Base-by-base conservation (phyloP, 805 yeast genomes). In the Komagataella mondaviorum region DNA sequence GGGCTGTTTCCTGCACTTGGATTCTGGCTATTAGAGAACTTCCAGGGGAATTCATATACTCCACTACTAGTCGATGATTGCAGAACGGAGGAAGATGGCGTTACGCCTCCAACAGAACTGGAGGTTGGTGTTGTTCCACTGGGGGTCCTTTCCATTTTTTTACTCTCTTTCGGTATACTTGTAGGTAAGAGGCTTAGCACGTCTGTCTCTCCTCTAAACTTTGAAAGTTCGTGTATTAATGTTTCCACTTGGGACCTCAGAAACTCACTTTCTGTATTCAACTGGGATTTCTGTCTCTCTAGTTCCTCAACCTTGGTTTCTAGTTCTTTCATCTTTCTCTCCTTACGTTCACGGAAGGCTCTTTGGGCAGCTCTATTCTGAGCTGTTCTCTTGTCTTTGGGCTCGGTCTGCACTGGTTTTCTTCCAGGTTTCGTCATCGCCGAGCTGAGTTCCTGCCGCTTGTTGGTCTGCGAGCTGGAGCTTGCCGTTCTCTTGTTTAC, bases 311-410 rank as follows among this genome's bases (percentile, higher is more conserved):
- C 95, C 58, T 86, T 82, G 48, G 80, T 81, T 63, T 90, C 96
- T 55, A 91, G 72, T 56, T 88, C 96, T 61, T 80, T 78, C 81
- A 93, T 77, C 61, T 86, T 88, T 49, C 75, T 75, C 65, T 91
- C 98, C 65, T 91, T 91, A 54, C 98, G 78, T 67, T 93, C 98
- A 52, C 98, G 74, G 68, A 88, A 91, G 6, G 98, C 98, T 51
- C 98, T 74, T 68, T 93, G 99, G n/a, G 98, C 98, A 3, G 97
- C 97, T 60, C 98, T 77, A 66, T 93, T 91, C 69, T 93, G 98
- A 2, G 97, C 97, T 14, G 96, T 88, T 59, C 99, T 75, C 72
- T 88, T 91, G 60, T 80, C 81, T 63, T 85, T 88, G 6, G 95
- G 90, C 17, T 78, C 75, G 6, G 83, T 79, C 14, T 71, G 76